These are phyloP conservation scores for Coprinopsis strossmayeri DNA, from an alignment of 768 basidiomycete species.

Conservation along the genomic window DNA sequence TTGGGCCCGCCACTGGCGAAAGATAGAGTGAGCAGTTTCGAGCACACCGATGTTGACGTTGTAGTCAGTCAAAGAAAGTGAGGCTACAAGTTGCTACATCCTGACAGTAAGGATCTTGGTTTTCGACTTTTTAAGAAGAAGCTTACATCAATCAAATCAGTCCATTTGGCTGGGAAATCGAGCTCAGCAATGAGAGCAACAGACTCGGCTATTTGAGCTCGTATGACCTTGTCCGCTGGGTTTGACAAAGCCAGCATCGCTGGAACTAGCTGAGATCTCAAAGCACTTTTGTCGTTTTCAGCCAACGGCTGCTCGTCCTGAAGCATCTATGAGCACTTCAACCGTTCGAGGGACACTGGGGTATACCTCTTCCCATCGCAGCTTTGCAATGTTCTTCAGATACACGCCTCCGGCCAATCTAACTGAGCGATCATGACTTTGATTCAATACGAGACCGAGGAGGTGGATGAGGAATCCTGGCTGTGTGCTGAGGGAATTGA, in stretches of 20 bases:
- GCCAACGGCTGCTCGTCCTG: conserved; percentile 71
- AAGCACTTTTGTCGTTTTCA: conserved; percentile 61
- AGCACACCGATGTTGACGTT: conserved; percentile 85
- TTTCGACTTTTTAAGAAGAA: conserved; percentile 1
- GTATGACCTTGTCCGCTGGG: conserved; percentile 63
- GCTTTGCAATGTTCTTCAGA: conserved; percentile 87
- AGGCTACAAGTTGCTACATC: conserved; percentile 77
- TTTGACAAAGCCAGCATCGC: conserved; percentile 85
- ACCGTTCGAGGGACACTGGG: too few species aligned
- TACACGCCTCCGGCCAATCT: conserved; percentile 84
- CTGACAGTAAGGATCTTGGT: neutral
- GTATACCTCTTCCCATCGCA: conserved; percentile 83
- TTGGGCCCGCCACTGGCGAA: conserved; percentile 86
- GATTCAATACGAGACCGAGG: conserved; percentile 69
- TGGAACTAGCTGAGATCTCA: conserved; percentile 77
- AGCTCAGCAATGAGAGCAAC: conserved; percentile 86
- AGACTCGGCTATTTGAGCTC: conserved; percentile 88
- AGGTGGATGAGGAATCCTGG: conserved; percentile 76
- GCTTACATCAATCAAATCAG: conserved; percentile 84
- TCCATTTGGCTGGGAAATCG: conserved; percentile 90
- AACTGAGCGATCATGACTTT: conserved; percentile 59
- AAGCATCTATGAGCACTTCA: too few species aligned
- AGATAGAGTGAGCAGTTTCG: conserved; percentile 94
- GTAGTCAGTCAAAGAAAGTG: conserved; percentile 76
- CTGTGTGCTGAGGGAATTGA: conserved; percentile 60